phyloP scores from a whole-genome alignment of 768 basidiomycete species.

The Mycena indigotica region DNA sequence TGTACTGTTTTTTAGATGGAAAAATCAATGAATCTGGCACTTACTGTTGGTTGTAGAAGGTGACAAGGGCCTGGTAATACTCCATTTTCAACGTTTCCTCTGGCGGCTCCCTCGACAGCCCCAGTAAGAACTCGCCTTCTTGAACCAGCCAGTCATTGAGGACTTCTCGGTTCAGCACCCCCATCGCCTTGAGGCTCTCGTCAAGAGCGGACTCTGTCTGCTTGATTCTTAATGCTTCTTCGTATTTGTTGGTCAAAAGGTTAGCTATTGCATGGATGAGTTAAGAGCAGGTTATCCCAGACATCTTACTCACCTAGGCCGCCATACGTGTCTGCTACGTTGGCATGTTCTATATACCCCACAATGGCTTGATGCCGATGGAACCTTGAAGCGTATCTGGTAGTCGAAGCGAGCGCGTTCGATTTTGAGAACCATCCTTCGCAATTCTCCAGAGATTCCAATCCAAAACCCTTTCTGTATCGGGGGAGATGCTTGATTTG shows the following conservation, averaged over 20 bases:
- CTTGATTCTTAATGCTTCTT: not conserved
- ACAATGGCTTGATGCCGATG: conserved; percentile 10
- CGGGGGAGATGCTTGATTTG: conserved; percentile 8
- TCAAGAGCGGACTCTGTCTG: not conserved
- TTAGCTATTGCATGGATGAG: not conserved
- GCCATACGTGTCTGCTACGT: conserved; percentile 4
- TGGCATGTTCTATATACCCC: not conserved
- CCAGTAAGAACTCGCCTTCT: conserved; percentile 11
- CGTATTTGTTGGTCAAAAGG: conserved; percentile 3
- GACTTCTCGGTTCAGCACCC: not conserved
- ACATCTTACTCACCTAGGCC: conserved; percentile 7
- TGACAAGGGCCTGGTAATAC: conserved; percentile 20
- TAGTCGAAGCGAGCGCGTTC: conserved; percentile 11
- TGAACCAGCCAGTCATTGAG: conserved; percentile 9
- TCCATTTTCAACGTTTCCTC: conserved; percentile 20
- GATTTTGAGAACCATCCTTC: conserved; percentile 11
- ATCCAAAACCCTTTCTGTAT: conserved; percentile 8
- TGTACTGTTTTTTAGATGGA: not conserved
- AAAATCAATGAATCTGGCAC: not conserved
- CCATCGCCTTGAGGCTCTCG: not conserved
- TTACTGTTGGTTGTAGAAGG: conserved; percentile 6
- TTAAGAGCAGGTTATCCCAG: not conserved
- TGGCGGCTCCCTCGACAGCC: conserved; percentile 1
- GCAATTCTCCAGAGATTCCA: conserved; percentile 18
- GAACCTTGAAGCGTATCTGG: conserved; percentile 5